Evolutionary conservation across 306 rosid species (phyloP).

Genomic region (Mimosa pudica): DNA sequence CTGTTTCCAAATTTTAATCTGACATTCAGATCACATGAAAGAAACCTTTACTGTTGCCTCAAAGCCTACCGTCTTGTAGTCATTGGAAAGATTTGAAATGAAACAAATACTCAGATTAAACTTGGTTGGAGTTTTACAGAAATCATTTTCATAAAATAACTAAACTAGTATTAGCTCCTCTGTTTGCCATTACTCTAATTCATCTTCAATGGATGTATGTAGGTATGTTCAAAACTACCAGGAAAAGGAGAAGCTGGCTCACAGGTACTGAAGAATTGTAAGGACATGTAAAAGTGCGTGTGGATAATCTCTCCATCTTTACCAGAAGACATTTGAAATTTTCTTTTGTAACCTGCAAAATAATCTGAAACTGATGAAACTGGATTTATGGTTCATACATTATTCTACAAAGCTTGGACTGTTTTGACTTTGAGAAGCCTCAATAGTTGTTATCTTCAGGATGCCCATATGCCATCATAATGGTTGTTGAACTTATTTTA

Average conservation of each 20-base stretch:
- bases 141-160: neutral
- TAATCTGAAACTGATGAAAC: slow-evolving; percentile 35
- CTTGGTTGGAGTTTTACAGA: neutral
- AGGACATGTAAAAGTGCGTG: slow-evolving; percentile 1
- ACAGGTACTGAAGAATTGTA: slow-evolving; percentile 52
- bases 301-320: slow-evolving; percentile 28
- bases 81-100: neutral
- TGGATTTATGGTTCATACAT: slow-evolving; percentile 19
- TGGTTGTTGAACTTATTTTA: too few relatives aligned
- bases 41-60: too few relatives aligned
- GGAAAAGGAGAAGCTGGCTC: slow-evolving; percentile 69
- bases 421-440: slow-evolving; percentile 16
- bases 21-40: too few relatives aligned
- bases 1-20: too few relatives aligned
- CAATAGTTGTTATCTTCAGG: slow-evolving; percentile 9
- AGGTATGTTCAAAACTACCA: slow-evolving; percentile 61
- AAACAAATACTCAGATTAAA: neutral
- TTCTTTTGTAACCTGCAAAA: slow-evolving; percentile 31
- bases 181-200: neutral
- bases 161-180: neutral
- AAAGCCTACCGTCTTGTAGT: neutral
- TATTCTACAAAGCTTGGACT: slow-evolving; percentile 20
- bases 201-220: slow-evolving; percentile 40
- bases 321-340: slow-evolving; percentile 15
- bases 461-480: neutral